phyloP scores from a whole-genome alignment of 2,329 filamentous ascomycete species.

The Arthrobotrys pseudoclavata region DNA sequence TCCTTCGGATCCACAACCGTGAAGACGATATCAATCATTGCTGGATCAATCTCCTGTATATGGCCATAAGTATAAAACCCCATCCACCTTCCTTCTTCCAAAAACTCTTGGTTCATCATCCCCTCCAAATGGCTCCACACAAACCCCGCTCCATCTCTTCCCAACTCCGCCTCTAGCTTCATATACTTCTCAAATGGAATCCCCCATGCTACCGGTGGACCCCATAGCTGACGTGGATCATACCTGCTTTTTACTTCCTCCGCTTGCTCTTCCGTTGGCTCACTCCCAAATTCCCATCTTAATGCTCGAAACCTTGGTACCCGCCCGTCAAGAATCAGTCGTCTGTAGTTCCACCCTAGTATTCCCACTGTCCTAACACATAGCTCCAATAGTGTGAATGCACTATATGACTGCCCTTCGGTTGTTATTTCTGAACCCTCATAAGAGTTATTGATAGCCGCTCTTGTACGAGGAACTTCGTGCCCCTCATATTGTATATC shows the following conservation, averaged over 20 bases:
- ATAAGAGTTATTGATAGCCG: background rate
- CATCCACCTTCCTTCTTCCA: constrained; percentile 46
- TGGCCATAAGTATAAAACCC: constrained; percentile 37
- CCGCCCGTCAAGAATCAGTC: constrained; percentile 5
- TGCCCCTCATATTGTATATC: constrained; percentile 16
- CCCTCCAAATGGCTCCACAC: constrained; percentile 49
- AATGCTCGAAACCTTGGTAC: constrained; percentile 6
- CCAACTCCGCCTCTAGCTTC: constrained; percentile 31
- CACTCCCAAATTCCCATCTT: background rate
- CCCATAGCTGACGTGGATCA: constrained; percentile 28
- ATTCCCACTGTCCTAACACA: constrained; percentile 30
- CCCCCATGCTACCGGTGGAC: constrained; percentile 21
- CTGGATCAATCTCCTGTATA: constrained; percentile 32
- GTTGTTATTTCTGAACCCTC: no score
- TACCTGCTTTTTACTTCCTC: background rate
- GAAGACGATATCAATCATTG: constrained; percentile 41
- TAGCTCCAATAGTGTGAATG: constrained; percentile 28
- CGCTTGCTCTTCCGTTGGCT: background rate
- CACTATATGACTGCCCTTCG: background rate
- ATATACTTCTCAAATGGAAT: constrained; percentile 53
- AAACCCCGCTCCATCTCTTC: constrained; percentile 23
- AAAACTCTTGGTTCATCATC: constrained; percentile 45
- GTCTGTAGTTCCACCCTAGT: constrained; percentile 13
- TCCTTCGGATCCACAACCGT: constrained; percentile 25
- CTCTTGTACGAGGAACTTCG: background rate